Base-by-base conservation (phyloP, 2,329 filamentous ascomycete species). In the Colletotrichum endophyticum region DNA sequence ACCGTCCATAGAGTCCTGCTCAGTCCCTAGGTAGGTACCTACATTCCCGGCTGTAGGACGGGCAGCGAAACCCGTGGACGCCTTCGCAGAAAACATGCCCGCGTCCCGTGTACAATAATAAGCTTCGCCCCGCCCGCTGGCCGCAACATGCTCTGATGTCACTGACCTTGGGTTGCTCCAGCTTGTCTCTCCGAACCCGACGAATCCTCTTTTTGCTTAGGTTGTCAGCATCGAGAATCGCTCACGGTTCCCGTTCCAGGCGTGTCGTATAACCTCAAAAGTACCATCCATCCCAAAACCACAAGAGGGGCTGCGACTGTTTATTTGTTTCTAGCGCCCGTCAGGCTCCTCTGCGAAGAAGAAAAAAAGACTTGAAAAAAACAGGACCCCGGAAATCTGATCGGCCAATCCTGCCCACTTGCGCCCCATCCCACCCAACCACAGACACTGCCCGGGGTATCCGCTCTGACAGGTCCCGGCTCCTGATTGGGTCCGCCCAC, bases 371-470 rank as follows among this genome's bases (percentile, higher is more conserved):
- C 59, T 19, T 30, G 59, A 49, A 67, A 67, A 76, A 67, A 68
- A 68, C 72, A 66, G 71, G 74, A 74, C 74, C 74, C 74, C 74
- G 64, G 70, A 62, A 76, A 74, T 67, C 66, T 73, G 74, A 74
- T 76, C 74, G 64, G 66, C 71, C 66, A 70, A 69, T 56, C 66
- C 59, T 74, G 71, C 70, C 57, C 70, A 76, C 71, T 66, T 59
- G 59, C 49, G 71, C 64, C 70, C 74, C 59, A 56, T 76, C 67
- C 59, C 74, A 74, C 56, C 74, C 72, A 75, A 76, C 67, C 72
- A 75, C 66, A 69, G 59, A 77, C 75, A 75, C 68, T 62, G 62
- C 75, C 72, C 75, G 72, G 66, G 53, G 72, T 70, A 77, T 76
- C 71, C 74, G 74, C 74, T 76, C 67, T 75, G 66, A 77, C 72